Evolutionary conservation across 2,329 filamentous ascomycete species (phyloP).

Genomic region (Dactylellina drechsleri): DNA sequence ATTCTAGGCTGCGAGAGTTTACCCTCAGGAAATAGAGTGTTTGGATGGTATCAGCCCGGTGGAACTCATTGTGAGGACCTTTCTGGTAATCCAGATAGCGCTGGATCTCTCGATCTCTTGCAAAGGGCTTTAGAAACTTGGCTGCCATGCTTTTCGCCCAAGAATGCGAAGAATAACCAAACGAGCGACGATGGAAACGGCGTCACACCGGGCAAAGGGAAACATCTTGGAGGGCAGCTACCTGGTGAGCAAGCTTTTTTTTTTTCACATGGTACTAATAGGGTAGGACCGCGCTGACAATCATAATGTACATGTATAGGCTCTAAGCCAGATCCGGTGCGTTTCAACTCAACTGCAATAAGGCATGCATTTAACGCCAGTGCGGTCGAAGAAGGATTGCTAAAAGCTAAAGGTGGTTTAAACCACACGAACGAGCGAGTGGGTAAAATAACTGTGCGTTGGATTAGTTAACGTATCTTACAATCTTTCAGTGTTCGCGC

Average conservation of each 20-base stretch:
- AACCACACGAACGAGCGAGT: no score
- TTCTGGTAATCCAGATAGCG: constrained; percentile 31
- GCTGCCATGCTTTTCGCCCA: constrained; percentile 31
- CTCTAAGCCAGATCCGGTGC: no score
- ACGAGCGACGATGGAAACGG: background rate
- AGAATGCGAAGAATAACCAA: background rate
- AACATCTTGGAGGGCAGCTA: background rate
- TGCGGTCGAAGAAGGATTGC: no score
- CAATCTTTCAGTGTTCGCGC: background rate
- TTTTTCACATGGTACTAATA: no score
- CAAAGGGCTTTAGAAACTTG: constrained; percentile 24
- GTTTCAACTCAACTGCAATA: no score
- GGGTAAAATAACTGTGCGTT: no score
- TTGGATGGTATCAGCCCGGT: constrained; percentile 65
- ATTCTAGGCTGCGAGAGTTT: constrained; percentile 64
- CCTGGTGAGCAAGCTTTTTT: background rate
- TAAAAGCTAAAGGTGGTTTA: no score
- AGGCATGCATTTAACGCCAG: no score
- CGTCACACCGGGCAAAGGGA: background rate
- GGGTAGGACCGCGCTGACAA: no score
- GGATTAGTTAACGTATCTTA: background rate
- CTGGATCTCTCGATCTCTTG: constrained; percentile 13
- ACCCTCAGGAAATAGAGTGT: constrained; percentile 62
- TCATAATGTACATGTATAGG: no score
- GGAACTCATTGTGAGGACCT: constrained; percentile 67